phyloP scores from a whole-genome alignment of 306 rosid genomes.

The Cicer pinnatifidum region DNA sequence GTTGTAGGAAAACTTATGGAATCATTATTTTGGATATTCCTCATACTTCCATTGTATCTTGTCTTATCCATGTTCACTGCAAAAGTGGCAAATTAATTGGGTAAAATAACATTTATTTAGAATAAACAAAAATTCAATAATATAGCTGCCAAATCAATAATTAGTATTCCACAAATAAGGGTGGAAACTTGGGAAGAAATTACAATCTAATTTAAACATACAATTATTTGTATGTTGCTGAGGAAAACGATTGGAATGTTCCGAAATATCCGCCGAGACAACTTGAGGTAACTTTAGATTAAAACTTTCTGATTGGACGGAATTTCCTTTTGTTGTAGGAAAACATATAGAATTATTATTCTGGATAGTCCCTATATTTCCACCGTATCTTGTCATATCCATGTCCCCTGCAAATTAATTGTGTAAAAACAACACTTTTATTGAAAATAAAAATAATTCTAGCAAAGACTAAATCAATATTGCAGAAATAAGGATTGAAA shows the following conservation, averaged over 20 bases:
- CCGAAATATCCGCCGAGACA: slow-evolving; percentile 16
- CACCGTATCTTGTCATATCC: background rate
- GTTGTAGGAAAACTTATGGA: too few relatives aligned
- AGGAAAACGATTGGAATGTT: background rate
- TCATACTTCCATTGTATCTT: too few relatives aligned
- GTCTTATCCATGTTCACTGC: too few relatives aligned
- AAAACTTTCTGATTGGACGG: background rate
- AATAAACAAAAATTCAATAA: too few relatives aligned
- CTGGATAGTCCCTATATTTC: background rate
- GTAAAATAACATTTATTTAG: too few relatives aligned
- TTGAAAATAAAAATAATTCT: background rate
- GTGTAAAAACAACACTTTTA: too few relatives aligned
- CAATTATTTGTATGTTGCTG: too few relatives aligned
- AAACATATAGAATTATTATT: background rate
- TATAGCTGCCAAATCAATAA: too few relatives aligned
- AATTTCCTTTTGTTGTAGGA: background rate
- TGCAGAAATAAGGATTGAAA: background rate
- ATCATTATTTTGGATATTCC: too few relatives aligned
- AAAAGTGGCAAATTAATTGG: too few relatives aligned
- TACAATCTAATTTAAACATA: too few relatives aligned
- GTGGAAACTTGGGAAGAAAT: background rate
- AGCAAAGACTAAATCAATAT: background rate
- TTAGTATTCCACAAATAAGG: too few relatives aligned
- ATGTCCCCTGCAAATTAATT: background rate
- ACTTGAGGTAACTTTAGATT: slow-evolving; percentile 32